phyloP scores from a whole-genome alignment of 2,329 filamentous ascomycete genomes.

The Fusarium penzigii region DNA sequence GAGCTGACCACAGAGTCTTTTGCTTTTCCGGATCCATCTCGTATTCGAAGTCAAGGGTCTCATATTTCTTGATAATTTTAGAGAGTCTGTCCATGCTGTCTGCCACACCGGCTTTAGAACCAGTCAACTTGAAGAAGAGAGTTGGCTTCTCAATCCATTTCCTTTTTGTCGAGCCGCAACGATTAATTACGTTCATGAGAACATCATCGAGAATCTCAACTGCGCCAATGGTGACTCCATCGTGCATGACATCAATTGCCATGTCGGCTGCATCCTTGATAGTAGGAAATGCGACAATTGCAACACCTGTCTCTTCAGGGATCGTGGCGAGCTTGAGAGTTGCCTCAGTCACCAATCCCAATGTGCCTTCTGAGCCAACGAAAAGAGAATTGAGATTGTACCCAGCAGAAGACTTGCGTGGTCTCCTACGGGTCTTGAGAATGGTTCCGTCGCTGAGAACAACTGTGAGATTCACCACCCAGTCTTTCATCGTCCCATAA shows the following conservation, averaged over 20 bases:
- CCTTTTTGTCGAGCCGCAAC: conserved; percentile 68
- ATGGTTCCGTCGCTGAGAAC: conserved; percentile 77
- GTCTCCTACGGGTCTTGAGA: conserved; percentile 77
- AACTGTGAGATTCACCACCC: conserved; percentile 81
- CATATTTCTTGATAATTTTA: conserved; percentile 64
- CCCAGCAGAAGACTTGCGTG: conserved; percentile 77
- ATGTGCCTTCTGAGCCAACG: conserved; percentile 78
- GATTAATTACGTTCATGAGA: conserved; percentile 82
- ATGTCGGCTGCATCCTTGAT: conserved; percentile 76
- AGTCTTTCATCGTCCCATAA: conserved; percentile 87
- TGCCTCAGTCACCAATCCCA: conserved; percentile 80
- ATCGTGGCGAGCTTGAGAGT: conserved; percentile 78
- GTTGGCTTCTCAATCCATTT: conserved; percentile 77
- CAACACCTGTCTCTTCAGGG: conserved; percentile 74
- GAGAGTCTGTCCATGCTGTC: conserved; percentile 75
- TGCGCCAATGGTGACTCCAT: conserved; percentile 70
- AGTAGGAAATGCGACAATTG: conserved; percentile 75
- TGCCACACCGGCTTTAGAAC: conserved; percentile 71
- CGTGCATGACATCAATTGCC: conserved; percentile 72
- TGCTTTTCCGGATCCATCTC: conserved; percentile 71
- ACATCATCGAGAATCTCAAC: conserved; percentile 91
- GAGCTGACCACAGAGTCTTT: conserved; percentile 74
- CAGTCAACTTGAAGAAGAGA: conserved; percentile 84
- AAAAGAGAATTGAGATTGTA: conserved; percentile 83
- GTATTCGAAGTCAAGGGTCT: conserved; percentile 72